Conservation (phyloP, 495 filamentous ascomycete species). For the Daldinia concentrica region DNA sequence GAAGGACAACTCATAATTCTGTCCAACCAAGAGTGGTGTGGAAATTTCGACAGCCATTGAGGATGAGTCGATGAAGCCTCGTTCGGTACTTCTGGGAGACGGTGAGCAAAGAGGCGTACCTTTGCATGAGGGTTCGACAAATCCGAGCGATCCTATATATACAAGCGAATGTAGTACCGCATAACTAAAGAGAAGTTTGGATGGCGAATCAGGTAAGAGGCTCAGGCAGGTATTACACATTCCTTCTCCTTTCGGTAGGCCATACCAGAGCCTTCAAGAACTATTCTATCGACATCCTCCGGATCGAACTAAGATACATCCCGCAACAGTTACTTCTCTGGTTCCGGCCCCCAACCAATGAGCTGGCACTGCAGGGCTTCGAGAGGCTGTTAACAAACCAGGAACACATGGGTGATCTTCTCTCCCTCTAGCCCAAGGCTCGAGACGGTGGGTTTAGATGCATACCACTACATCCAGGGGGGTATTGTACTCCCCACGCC, state of each 20-base stretch:
- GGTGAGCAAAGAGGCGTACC: constrained; percentile 25
- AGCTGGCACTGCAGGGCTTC: constrained; percentile 35
- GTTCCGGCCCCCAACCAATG: constrained; percentile 45
- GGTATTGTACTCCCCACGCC: constrained; percentile 40
- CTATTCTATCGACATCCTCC: constrained; percentile 34
- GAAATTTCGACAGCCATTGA: constrained; percentile 24
- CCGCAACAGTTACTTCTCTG: constrained; percentile 36
- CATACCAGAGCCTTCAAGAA: constrained; percentile 24
- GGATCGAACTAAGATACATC: constrained; percentile 39
- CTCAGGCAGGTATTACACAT: constrained; percentile 8
- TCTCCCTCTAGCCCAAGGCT: constrained; percentile 31
- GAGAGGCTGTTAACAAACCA: constrained; percentile 46
- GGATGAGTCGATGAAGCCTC: constrained; percentile 33
- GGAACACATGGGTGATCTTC: constrained; percentile 40
- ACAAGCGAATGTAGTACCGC: constrained; percentile 19
- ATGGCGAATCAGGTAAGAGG: constrained; percentile 18
- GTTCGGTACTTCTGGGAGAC: constrained; percentile 28
- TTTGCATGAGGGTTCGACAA: constrained; percentile 30
- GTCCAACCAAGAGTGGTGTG: constrained; percentile 39
- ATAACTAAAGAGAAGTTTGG: constrained; percentile 9
- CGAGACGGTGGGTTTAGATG: constrained; percentile 31
- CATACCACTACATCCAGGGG: constrained; percentile 34
- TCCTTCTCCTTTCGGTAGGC: constrained; percentile 3
- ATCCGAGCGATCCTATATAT: constrained; percentile 24
- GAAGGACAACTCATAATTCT: constrained; percentile 44